Base-by-base conservation (phyloP, 805 yeast species). In the Yarrowia alimentaria region DNA sequence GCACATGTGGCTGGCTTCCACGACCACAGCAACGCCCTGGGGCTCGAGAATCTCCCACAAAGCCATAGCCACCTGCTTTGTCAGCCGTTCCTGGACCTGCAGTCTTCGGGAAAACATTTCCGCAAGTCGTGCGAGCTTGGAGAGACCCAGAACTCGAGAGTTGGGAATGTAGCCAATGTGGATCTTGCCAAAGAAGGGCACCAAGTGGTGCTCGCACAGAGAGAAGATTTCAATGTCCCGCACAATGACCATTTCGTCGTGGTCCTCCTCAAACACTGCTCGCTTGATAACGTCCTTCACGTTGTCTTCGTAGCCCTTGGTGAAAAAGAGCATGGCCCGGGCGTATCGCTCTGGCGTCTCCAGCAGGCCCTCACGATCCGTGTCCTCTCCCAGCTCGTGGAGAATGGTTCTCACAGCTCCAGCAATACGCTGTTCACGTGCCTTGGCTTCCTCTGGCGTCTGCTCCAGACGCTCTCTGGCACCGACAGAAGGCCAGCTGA, bases 141-240 rank as follows among this genome's bases (percentile, higher is more conserved):
- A 83, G 40, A 93, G 75, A 0, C 99, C 99, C 54, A 93, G 74
- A 5, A 93, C 99, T 56, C 88, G 79, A 62, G 87, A 87, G 66
- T 88, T 86, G 55, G 99, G 99, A 58, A 93, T 90, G 69, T 93
- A 93, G n/a, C 94, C 99, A 58, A 93, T 93, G 63, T 91, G 97
- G 50, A 91, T 95, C 62, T 91, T 93, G 53, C 99, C 99, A 61
- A 81, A 86, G 65, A 93, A 93, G 17, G 99, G 99, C 20, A 94
- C 99, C 61, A 93, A 71, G 69, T 93, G 99, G 66, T 93, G 99
- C 69, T 93, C 99, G 68, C 99, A 93, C 50, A 93, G 73, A 3
- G 96, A 87, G 65, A 82, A 85, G 50, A 93, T 79, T 60, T 88
- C 96, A 53, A 93, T 93, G 67, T 93, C 97, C 63, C 91, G 78